These are phyloP conservation scores for Lactifluus piperatus DNA, from an alignment of 768 basidiomycete species.

Conservation along the genomic window DNA sequence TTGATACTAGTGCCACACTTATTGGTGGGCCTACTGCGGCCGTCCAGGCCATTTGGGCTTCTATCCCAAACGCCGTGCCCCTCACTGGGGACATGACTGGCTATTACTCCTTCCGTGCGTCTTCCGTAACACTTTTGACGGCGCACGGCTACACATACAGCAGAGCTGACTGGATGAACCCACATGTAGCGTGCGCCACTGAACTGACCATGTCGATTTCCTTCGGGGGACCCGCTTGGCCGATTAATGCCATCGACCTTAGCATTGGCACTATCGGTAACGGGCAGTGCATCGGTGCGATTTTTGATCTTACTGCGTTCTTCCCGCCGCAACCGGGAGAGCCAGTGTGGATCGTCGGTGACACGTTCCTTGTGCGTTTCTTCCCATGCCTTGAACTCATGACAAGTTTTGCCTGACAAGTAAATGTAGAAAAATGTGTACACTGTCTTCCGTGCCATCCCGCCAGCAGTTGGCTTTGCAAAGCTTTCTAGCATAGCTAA, in stretches of 20 bases:
- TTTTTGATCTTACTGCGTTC: constrained; percentile 60
- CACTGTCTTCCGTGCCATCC: constrained; percentile 29
- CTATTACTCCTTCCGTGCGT: constrained; percentile 76
- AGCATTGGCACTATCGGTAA: constrained; percentile 52
- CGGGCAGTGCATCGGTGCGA: constrained; percentile 50
- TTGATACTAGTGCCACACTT: constrained; percentile 93
- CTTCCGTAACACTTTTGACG: background rate
- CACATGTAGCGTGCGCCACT: constrained; percentile 54
- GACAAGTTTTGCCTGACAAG: background rate
- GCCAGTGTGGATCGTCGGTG: constrained; percentile 38
- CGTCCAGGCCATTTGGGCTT: constrained; percentile 52
- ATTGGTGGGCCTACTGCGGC: constrained; percentile 72
- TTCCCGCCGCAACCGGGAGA: constrained; percentile 28
- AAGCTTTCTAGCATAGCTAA: constrained; percentile 37
- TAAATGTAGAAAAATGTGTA: constrained; percentile 41
- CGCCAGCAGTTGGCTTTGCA: constrained; percentile 35
- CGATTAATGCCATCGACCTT: constrained; percentile 70
- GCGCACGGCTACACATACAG: background rate
- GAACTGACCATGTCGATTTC: constrained; percentile 48
- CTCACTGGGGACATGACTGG: constrained; percentile 45
- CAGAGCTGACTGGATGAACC: background rate
- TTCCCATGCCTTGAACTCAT: background rate
- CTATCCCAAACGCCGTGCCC: constrained; percentile 50
- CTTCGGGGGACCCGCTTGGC: constrained; percentile 75
- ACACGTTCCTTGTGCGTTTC: constrained; percentile 44